These are phyloP conservation scores for Apophysomyces variabilis DNA, from an alignment of 371 early-diverging fungal genomes.

Conservation along the genomic window DNA sequence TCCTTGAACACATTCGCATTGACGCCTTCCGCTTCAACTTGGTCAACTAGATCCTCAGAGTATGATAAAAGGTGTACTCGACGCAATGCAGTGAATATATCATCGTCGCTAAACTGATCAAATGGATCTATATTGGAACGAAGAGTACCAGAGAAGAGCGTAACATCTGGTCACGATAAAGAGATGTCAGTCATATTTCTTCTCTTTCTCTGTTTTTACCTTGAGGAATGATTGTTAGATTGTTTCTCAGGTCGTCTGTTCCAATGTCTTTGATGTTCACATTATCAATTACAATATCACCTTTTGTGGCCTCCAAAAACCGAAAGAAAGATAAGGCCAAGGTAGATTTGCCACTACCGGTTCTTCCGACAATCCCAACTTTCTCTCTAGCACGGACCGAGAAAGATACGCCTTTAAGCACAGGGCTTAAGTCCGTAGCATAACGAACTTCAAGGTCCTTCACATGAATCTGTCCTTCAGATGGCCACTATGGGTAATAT, in stretches of 20 bases:
- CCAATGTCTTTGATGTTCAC: constrained; percentile 75
- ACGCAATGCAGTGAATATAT: constrained; percentile 70
- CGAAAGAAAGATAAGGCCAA: constrained; percentile 77
- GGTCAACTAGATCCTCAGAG: constrained; percentile 16
- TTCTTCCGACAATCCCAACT: constrained; percentile 72
- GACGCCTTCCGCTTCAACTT: constrained; percentile 34
- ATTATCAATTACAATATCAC: constrained; percentile 75
- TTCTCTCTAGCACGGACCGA: constrained; percentile 55
- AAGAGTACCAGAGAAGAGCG: constrained; percentile 68
- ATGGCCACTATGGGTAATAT: constrained; percentile 61
- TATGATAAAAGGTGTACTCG: constrained; percentile 58
- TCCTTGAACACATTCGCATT: constrained; percentile 54
- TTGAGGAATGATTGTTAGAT: constrained; percentile 79
- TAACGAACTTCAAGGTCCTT: constrained; percentile 63
- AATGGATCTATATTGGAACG: constrained; percentile 75
- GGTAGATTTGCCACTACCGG: constrained; percentile 83
- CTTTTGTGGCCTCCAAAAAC: constrained; percentile 69
- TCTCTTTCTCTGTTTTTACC: constrained; percentile 14
- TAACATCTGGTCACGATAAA: constrained; percentile 49
- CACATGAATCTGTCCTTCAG: constrained; percentile 65
- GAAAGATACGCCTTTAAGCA: constrained; percentile 62
- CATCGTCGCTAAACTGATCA: constrained; percentile 59
- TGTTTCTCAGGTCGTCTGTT: constrained; percentile 70
- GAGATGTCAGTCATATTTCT: not conserved
- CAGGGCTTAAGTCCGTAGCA: constrained; percentile 63